Conservation (phyloP, 78 protist species). For the Cavenderia fasciculata region DNA sequence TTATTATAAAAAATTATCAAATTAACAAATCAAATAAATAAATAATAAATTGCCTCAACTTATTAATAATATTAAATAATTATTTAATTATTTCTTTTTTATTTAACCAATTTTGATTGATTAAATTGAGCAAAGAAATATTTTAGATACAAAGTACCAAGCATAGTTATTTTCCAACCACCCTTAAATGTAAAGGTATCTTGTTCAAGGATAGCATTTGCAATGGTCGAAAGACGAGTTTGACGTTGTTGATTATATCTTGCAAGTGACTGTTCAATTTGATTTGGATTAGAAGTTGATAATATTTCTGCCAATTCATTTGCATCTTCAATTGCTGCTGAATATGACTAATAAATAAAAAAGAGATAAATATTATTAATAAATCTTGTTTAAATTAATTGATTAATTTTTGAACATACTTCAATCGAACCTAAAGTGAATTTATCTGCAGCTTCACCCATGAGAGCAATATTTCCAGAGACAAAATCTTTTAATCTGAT, state of each 20-base stretch:
- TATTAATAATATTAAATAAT: too few species aligned
- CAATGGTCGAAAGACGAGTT: background rate
- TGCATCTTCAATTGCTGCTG: constrained; percentile 18
- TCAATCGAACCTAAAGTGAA: constrained; percentile 3
- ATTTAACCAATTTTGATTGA: too few species aligned
- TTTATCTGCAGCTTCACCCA: constrained; percentile 8
- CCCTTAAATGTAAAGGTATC: background rate
- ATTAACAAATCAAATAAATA: too few species aligned
- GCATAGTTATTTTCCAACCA: background rate
- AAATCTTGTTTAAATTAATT: background rate
- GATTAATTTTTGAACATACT: background rate
- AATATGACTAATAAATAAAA: background rate
- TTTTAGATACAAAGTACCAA: constrained; percentile 7
- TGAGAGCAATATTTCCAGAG: background rate
- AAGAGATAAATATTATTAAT: background rate
- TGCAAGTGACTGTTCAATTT: background rate
- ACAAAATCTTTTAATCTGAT: background rate
- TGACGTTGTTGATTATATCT: background rate
- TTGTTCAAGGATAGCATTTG: background rate
- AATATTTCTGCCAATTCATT: background rate
- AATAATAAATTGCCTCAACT: too few species aligned
- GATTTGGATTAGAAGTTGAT: background rate
- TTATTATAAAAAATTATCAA: constrained; percentile 14
- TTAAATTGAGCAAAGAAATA: background rate
- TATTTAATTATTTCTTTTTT: too few species aligned